A percentile compares a stretch with the other conserved stretches of the same genome.
These are phyloP conservation scores for Xylaria bambusicola DNA, from an alignment of 495 filamentous ascomycete species.

Conservation along the genomic window DNA sequence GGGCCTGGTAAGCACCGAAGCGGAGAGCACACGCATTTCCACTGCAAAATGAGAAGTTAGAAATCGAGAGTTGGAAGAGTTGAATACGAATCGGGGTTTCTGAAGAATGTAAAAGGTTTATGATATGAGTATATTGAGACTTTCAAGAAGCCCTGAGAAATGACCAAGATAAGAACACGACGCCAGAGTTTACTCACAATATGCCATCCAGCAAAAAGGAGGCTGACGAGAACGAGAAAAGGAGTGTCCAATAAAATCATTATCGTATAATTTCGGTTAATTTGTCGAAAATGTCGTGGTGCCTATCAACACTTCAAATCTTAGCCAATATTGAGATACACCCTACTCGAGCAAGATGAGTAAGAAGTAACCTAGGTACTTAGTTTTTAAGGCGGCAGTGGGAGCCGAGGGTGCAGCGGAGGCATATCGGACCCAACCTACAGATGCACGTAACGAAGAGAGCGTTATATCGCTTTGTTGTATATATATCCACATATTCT, in stretches of 20 bases:
- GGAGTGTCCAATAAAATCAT: conserved; percentile 33
- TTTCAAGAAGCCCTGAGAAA: too few species aligned
- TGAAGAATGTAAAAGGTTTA: too few species aligned
- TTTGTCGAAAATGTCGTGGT: background rate
- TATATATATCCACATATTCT: too few species aligned
- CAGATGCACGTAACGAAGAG: too few species aligned
- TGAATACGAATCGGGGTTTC: too few species aligned
- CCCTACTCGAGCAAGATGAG: background rate
- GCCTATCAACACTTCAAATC: background rate
- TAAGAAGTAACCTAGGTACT: too few species aligned
- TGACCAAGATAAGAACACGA: background rate
- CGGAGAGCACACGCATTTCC: conserved; percentile 37
- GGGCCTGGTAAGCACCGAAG: conserved; percentile 56
- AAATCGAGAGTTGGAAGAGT: conserved; percentile 11
- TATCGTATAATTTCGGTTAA: background rate
- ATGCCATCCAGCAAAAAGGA: conserved; percentile 23
- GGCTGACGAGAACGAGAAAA: conserved; percentile 21
- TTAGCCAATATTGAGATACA: background rate
- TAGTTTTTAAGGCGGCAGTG: background rate
- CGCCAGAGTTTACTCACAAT: background rate
- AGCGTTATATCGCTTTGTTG: too few species aligned
- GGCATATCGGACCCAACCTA: background rate
- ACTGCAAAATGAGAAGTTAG: background rate
- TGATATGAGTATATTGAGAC: too few species aligned
- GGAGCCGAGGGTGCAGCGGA: background rate